phyloP scores from a whole-genome alignment of 1,139 yeast genomes.

The Kodamaea ohmeri region DNA sequence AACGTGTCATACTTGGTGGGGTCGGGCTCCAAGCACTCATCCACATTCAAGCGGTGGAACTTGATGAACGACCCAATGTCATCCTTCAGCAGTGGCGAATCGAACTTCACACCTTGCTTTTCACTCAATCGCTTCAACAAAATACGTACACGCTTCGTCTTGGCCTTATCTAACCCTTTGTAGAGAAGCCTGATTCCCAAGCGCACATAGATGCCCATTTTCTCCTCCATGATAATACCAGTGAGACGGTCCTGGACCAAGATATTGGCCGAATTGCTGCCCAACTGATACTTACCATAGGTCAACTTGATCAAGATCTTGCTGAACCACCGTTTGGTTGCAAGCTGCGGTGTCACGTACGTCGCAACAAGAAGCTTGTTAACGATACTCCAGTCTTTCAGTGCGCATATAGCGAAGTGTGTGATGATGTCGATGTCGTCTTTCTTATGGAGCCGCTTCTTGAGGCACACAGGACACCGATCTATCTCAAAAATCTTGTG shows the following conservation, averaged over 20 bases:
- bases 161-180: conserved; percentile 63
- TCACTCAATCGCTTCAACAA: conserved; percentile 64
- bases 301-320: conserved; percentile 79
- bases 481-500: conserved; percentile 57
- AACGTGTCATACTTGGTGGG: conserved; percentile 60
- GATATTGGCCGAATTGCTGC: conserved; percentile 90
- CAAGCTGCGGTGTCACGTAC: conserved; percentile 77
- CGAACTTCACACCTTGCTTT: conserved; percentile 84
- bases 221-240: conserved; percentile 86
- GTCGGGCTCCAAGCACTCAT: conserved; percentile 59
- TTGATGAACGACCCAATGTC: conserved; percentile 77
- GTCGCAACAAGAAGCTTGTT: conserved; percentile 63
- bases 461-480: conserved; percentile 74
- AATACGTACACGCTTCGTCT: conserved; percentile 52
- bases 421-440: conserved; percentile 69
- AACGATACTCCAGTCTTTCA: conserved; percentile 72
- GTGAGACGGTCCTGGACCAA: conserved; percentile 88
- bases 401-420: conserved; percentile 85
- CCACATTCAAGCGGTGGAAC: conserved; percentile 73
- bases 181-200: conserved; percentile 83
- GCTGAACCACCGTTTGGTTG: conserved; percentile 86
- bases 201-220: conserved; percentile 85
- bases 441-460: conserved; percentile 54
- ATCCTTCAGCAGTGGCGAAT: conserved; percentile 58
- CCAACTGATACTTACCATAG: conserved; percentile 83